Evolutionary conservation across 495 filamentous ascomycete genomes (phyloP).

Genomic region (Penicillium daleae): DNA sequence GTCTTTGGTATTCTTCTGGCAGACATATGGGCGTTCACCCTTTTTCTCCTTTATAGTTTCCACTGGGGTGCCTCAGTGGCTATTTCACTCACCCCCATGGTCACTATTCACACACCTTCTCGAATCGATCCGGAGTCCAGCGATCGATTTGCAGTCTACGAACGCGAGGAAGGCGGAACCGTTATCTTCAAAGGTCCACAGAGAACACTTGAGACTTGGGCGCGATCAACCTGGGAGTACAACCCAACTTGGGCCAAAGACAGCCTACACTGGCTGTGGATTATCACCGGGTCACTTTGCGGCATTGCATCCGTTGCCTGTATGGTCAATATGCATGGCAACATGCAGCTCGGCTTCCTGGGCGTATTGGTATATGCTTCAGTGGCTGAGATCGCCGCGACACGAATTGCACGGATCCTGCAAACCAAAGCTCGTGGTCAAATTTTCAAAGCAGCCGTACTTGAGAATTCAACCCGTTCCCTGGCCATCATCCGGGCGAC

Average conservation of each 20-base stretch:
- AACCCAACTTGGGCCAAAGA: constrained; percentile 18
- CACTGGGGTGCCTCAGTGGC: constrained; percentile 31
- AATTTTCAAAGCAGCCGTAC: constrained; percentile 8
- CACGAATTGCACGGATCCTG: constrained; percentile 27
- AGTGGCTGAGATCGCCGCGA: constrained; percentile 33
- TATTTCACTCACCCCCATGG: constrained; percentile 28
- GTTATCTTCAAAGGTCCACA: constrained; percentile 38
- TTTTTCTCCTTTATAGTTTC: constrained; percentile 32
- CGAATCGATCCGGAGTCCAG: constrained; percentile 14
- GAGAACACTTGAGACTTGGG: constrained; percentile 34
- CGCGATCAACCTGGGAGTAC: constrained; percentile 37
- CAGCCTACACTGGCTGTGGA: constrained; percentile 29
- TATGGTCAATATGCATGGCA: constrained; percentile 39
- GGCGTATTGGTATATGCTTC: constrained; percentile 31
- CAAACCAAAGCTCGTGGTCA: constrained; percentile 25
- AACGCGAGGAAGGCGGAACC: constrained; percentile 36
- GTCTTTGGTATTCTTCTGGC: constrained; percentile 28
- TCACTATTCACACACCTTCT: constrained; percentile 21
- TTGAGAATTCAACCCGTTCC: constrained; percentile 26
- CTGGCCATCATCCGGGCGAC: constrained; percentile 32
- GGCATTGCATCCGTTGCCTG: constrained; percentile 35
- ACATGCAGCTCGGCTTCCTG: constrained; percentile 33
- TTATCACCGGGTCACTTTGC: constrained; percentile 28
- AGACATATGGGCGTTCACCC: constrained; percentile 33
- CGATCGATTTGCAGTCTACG: constrained; percentile 30